phyloP scores from a whole-genome alignment of 305 asterid genomes.

The Fraxinus xanthoxyloides region DNA sequence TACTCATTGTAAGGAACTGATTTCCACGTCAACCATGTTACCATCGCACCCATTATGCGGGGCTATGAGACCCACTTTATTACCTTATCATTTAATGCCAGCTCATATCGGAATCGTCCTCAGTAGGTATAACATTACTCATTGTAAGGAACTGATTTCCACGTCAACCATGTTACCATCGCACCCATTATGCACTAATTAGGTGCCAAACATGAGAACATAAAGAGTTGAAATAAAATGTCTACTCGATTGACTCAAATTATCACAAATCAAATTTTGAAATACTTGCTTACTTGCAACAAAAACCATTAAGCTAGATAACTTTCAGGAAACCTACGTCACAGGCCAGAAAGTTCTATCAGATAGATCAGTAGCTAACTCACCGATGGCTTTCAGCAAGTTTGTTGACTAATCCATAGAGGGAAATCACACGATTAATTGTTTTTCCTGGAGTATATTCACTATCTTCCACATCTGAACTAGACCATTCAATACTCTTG shows the following conservation, averaged over 20 bases:
- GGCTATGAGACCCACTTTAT: not conserved
- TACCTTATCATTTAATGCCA: not conserved
- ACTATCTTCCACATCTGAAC: constrained; percentile 43
- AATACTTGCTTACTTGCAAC: not conserved
- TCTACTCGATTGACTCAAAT: not conserved
- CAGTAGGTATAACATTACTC: not conserved
- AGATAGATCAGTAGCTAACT: constrained; percentile 26
- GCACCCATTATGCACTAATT: not conserved
- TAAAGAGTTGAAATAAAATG: not conserved
- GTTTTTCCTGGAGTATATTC: constrained; percentile 35
- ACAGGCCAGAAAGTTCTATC: not conserved
- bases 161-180: not conserved
- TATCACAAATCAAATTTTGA: not conserved
- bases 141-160: not conserved
- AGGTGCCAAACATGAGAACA: not conserved
- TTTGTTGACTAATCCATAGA: constrained; percentile 73
- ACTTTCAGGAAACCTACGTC: not conserved
- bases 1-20: not conserved
- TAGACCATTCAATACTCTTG: constrained; percentile 91
- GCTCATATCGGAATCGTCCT: not conserved
- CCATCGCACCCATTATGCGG: not conserved
- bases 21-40: not conserved
- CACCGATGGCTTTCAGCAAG: constrained; percentile 85
- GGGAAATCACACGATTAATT: constrained; percentile 63
- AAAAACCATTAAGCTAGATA: not conserved